A percentile compares a stretch with the other conserved stretches of the same genome.
These are phyloP conservation scores for Euphrasia confusa DNA, from an alignment of 257 asterid genomes.

Conservation along the genomic window DNA sequence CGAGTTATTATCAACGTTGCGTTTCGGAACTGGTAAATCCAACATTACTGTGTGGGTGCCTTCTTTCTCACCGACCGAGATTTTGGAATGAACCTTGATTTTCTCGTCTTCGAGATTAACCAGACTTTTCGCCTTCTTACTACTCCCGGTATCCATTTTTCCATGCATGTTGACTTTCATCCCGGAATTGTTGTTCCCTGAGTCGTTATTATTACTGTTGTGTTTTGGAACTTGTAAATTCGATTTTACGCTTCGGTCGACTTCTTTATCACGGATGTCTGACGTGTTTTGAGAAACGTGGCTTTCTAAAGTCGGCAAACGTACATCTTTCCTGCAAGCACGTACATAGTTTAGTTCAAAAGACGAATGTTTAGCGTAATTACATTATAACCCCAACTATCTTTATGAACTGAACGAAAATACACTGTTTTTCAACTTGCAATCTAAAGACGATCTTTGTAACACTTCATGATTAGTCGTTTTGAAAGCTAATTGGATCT, in stretches of 20 bases:
- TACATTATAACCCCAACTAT: background rate
- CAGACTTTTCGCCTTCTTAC: background rate
- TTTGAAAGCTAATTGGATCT: too few relatives aligned
- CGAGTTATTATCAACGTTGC: background rate
- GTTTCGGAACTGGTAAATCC: too few relatives aligned
- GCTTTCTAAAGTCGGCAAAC: background rate
- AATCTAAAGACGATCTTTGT: background rate
- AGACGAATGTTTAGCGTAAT: background rate
- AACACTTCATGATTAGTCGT: too few relatives aligned
- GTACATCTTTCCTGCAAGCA: background rate
- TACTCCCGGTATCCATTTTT: conserved; percentile 12
- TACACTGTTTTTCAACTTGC: background rate
- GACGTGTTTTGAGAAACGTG: too few relatives aligned
- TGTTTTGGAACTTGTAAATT: background rate
- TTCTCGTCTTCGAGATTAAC: background rate
- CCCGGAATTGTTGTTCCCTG: conserved; percentile 25
- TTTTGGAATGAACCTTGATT: background rate
- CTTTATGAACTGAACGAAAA: too few relatives aligned
- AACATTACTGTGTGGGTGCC: too few relatives aligned
- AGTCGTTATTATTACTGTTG: conserved; percentile 2
- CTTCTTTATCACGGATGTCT: background rate
- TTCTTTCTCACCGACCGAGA: background rate
- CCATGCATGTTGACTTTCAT: conserved; percentile 15
- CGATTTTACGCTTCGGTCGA: background rate
- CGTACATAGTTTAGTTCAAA: too few relatives aligned